Evolutionary conservation across 768 basidiomycete species (phyloP).

Genomic region (Termitomyces sp.): DNA sequence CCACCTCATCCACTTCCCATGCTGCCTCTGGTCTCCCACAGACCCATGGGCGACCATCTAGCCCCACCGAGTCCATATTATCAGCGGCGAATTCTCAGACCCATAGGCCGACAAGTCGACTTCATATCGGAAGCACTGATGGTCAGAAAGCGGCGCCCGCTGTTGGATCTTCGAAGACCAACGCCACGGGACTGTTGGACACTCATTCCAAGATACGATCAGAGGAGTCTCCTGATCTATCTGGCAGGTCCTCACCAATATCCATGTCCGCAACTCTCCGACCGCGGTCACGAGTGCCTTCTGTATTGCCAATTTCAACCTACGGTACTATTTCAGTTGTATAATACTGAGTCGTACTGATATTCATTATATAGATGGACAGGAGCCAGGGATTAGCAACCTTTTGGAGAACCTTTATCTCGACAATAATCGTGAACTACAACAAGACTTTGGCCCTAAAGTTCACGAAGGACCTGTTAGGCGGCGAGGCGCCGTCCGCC

Average conservation of each 20-base stretch:
- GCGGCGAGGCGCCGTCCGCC: conserved; percentile 66
- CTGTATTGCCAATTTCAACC: conserved; percentile 58
- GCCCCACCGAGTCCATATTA: conserved; percentile 79
- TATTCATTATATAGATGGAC: conserved; percentile 56
- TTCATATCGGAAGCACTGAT: conserved; percentile 70
- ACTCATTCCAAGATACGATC: conserved; percentile 62
- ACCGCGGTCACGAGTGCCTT: conserved; percentile 42
- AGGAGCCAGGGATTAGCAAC: conserved; percentile 85
- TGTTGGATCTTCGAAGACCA: conserved; percentile 78
- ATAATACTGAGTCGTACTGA: neutral
- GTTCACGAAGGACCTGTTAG: conserved; percentile 79
- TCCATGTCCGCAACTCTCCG: conserved; percentile 55
- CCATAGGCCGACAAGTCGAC: conserved; percentile 49
- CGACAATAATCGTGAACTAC: conserved; percentile 79
- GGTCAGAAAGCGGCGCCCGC: conserved; percentile 87
- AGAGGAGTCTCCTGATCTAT: conserved; percentile 64
- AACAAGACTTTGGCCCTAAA: conserved; percentile 88
- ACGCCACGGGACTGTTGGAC: conserved; percentile 79
- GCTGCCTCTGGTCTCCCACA: conserved; percentile 20
- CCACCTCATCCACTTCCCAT: conserved; percentile 22
- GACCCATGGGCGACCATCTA: conserved; percentile 54
- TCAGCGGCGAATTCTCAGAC: conserved; percentile 66
- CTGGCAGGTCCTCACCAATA: conserved; percentile 75
- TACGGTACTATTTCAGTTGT: conserved; percentile 46
- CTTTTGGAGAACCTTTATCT: conserved; percentile 87